Conservation (phyloP, 352 stramenopile genomes). For the Phytophthora fragariaefolia region DNA sequence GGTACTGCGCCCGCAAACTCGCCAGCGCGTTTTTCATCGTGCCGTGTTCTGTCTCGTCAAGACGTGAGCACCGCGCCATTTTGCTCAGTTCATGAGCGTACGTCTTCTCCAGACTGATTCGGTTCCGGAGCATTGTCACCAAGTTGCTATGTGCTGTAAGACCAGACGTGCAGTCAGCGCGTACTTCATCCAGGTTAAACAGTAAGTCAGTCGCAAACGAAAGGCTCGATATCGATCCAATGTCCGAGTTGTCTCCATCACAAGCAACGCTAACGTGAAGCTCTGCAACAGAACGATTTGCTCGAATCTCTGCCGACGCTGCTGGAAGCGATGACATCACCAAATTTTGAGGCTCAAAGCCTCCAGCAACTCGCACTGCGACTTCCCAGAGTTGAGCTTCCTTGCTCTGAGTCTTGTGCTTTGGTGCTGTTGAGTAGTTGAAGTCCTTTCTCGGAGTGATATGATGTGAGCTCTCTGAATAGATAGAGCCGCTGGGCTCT, state of each 20-base stretch:
- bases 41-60: constrained; percentile 64
- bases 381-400: too few species aligned
- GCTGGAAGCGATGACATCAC: background rate
- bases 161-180: constrained; percentile 45
- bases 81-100: constrained; percentile 74
- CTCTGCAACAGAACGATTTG: background rate
- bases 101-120: constrained; percentile 71
- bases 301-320: background rate
- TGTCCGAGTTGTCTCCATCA: background rate
- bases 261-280: background rate
- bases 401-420: background rate
- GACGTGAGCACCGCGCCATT: constrained; percentile 63
- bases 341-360: background rate
- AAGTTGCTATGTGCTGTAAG: constrained; percentile 66
- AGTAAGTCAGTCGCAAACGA: constrained; percentile 82
- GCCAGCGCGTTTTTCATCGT: constrained; percentile 65
- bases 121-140: constrained; percentile 71
- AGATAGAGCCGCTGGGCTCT: background rate
- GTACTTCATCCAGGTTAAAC: constrained; percentile 80
- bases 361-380: background rate
- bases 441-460: constrained; percentile 19
- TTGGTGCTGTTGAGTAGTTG: background rate
- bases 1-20: constrained; percentile 72
- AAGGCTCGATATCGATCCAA: background rate
- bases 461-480: constrained; percentile 18